Evolutionary conservation across 2,329 filamentous ascomycete genomes (phyloP), one percentile per base, ranked within the genome.

Genomic region (Ascochyta fabae): DNA sequence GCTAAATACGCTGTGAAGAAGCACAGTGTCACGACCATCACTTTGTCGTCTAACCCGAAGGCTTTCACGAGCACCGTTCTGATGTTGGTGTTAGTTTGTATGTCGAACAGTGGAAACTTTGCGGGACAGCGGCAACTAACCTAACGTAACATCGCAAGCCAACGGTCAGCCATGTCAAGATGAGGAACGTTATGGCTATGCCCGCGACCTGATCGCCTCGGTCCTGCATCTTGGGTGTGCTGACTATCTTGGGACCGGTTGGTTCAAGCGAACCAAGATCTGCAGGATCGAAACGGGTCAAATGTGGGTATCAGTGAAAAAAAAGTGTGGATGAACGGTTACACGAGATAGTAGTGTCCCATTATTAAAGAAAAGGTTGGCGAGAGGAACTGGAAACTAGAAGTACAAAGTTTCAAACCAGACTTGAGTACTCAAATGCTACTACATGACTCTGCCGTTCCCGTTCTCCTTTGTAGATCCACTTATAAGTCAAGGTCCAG

Each of bases 11-110:
- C 64, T 6, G 74, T 77, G 60, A 75, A 78, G 47, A 75, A 64
- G 15, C 68, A 67, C 22, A 73, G 67, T 15, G 76, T 75, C 3
- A 66, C 60, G 26, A 78, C 53, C 75, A 78, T 78, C 10, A 70
- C 66, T 60, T 72, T 72, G 65, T 79, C 77, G 61, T 79, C 77
- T 24, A 64, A 40, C 10, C 76, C 76, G 50, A 77, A 77, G 6
- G 67, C 68, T 46, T 74, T 73, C 16, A 79, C 68, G 61, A 78
- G 66, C 31, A 58, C 56, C 5, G 56, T 62, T 43, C 66, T 69
- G 49, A 35, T 29, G 36, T 38, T 46, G 24, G 27, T 6, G n/a
- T 38, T 40, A 42, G 54, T 55, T 41, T 62, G 36, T 33, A 24
- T 24, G n/a, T n/a, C 33, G n/a, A 49, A 44, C 12, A n/a, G 16